Conservation (phyloP, 148 eudicot genomes). For the Drosera capensis region DNA sequence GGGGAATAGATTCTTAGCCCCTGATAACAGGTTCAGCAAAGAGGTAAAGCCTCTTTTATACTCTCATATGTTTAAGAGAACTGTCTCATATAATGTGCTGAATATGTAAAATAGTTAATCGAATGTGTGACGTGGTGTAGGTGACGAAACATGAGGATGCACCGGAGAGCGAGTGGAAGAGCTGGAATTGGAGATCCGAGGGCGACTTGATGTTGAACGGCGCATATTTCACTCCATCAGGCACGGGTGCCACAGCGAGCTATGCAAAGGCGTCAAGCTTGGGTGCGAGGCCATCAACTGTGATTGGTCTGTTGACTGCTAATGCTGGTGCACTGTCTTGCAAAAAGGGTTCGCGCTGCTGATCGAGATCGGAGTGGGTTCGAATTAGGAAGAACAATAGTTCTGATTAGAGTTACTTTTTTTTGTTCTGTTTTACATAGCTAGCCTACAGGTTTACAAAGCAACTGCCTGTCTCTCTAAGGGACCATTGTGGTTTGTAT, state of each 20-base stretch:
- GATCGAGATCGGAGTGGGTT: conserved; percentile 8
- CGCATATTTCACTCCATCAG: conserved; percentile 46
- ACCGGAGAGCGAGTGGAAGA: conserved; percentile 41
- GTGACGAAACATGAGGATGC: conserved; percentile 66
- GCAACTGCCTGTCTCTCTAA: too few relatives aligned
- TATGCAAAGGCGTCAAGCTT: conserved; percentile 64
- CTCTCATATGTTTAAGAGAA: not conserved
- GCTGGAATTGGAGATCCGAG: conserved; percentile 68
- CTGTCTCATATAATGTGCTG: not conserved
- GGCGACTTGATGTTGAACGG: conserved; percentile 54
- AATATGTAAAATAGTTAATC: not conserved
- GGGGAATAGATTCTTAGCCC: conserved; percentile 63
- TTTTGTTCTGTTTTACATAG: too few relatives aligned
- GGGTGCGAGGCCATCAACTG: conserved; percentile 42
- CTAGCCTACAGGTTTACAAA: too few relatives aligned
- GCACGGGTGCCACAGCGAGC: conserved; percentile 45
- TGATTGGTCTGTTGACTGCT: conserved; percentile 33
- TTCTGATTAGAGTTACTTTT: too few relatives aligned
- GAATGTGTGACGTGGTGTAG: conserved; percentile 8
- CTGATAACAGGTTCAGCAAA: conserved; percentile 31
- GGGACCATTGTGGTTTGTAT: too few relatives aligned
- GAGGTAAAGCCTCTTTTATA: conserved; percentile 20
- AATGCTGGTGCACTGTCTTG: conserved; percentile 41
- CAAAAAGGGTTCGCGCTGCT: conserved; percentile 49
- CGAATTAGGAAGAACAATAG: too few relatives aligned